Percentiles rank a stretch among this genome's conserved stretches.
phyloP scores from a whole-genome alignment of 345 rosid species.

The Bruguiera gymnorhiza region DNA sequence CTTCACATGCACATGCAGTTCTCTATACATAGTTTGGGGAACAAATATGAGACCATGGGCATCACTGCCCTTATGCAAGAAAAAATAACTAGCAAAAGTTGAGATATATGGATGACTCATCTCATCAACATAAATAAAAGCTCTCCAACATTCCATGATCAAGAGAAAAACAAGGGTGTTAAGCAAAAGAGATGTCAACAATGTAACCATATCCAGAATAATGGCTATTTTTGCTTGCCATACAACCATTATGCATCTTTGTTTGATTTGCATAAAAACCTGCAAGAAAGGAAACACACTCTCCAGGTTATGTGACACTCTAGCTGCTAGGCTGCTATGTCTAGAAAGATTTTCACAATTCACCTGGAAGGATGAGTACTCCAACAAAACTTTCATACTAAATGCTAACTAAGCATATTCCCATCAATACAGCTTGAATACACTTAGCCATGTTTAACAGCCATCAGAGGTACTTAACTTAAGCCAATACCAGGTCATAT shows the following conservation, averaged over 20 bases:
- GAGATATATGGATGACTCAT: no score
- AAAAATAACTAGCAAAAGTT: no score
- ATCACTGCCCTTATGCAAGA: no score
- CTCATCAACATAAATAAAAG: no score
- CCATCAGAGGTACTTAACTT: no score
- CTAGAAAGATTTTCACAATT: not conserved
- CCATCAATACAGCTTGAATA: not conserved
- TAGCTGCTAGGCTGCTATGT: constrained; percentile 4
- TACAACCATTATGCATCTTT: not conserved
- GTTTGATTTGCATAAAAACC: not conserved
- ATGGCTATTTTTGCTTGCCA: not conserved
- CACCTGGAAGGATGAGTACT: not conserved
- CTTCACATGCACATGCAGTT: no score
- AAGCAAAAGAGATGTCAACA: not conserved
- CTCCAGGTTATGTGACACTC: not conserved
- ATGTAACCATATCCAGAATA: not conserved
- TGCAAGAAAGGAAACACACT: not conserved
- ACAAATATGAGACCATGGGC: no score
- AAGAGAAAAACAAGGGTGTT: no score
- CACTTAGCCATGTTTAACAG: not conserved
- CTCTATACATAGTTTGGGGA: no score
- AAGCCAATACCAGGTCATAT: no score
- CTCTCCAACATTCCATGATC: no score
- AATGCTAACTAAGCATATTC: not conserved
- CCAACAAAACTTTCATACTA: not conserved